Evolutionary conservation across 805 yeast species (phyloP).

Genomic region (Barnettozyma sucrosica): DNA sequence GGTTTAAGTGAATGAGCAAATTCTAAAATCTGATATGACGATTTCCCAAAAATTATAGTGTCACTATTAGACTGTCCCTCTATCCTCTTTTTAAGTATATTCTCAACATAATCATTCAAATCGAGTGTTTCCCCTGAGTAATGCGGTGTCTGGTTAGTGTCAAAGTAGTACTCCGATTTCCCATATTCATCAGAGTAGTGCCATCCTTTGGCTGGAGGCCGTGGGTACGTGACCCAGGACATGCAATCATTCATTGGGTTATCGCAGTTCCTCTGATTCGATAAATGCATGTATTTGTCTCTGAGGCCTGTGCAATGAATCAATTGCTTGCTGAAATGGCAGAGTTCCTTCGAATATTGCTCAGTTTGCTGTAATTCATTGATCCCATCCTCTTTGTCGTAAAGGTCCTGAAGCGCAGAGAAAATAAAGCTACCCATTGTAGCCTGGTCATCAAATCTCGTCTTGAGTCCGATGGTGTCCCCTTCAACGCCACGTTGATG

Average conservation of each 20-base stretch:
- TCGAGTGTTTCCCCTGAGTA: slow-evolving; percentile 34
- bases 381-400: slow-evolving; percentile 4
- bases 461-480: slow-evolving; percentile 18
- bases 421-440: slow-evolving; percentile 15
- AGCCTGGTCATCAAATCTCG: slow-evolving; percentile 23
- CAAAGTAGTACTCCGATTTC: slow-evolving; percentile 22
- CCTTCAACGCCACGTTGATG: slow-evolving; percentile 17
- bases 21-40: background rate
- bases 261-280: slow-evolving; percentile 58
- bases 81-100: slow-evolving; percentile 9
- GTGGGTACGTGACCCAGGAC: slow-evolving; percentile 78
- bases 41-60: background rate
- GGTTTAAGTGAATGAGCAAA: slow-evolving; percentile 17
- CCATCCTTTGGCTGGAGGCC: slow-evolving; percentile 48
- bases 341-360: slow-evolving; percentile 11
- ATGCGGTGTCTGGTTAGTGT: slow-evolving; percentile 20
- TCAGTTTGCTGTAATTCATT: slow-evolving; percentile 11
- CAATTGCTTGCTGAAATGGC: slow-evolving; percentile 14
- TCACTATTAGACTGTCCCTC: background rate
- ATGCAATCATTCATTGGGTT: slow-evolving; percentile 62
- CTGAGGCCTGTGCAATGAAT: slow-evolving; percentile 41
- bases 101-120: slow-evolving; percentile 24
- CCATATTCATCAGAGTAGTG: slow-evolving; percentile 30
- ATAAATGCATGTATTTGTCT: slow-evolving; percentile 55
- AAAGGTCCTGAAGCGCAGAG: slow-evolving; percentile 6